phyloP scores from a whole-genome alignment of 768 basidiomycete species.

The Nidularia pulvinata region DNA sequence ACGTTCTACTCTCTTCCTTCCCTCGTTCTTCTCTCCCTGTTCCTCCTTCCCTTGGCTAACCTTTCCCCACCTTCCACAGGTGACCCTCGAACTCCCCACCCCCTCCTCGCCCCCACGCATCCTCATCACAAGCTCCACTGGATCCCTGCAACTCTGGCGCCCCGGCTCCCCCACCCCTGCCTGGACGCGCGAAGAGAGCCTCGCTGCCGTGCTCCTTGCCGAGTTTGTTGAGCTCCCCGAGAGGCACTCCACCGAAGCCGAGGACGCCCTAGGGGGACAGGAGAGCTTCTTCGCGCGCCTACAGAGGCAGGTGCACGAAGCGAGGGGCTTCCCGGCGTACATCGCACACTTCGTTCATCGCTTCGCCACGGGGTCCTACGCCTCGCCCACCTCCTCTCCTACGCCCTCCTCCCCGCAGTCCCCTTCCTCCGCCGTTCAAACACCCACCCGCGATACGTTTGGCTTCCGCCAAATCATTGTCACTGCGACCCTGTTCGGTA shows the following conservation, averaged over 20 bases:
- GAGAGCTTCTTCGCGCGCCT: conserved; percentile 48
- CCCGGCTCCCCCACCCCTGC: conserved; percentile 24
- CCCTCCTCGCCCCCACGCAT: conserved; percentile 6
- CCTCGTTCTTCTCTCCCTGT: conserved; percentile 1
- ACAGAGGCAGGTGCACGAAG: conserved; percentile 55
- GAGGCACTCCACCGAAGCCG: conserved; percentile 19
- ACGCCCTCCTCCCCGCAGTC: conserved; percentile 19
- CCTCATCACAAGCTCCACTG: conserved; percentile 64
- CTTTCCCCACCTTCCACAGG: conserved; percentile 24
- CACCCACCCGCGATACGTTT: conserved; percentile 71
- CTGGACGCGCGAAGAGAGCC: conserved; percentile 84
- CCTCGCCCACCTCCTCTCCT: conserved; percentile 39
- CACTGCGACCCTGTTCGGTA: conserved; percentile 67
- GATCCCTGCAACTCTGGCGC: conserved; percentile 76
- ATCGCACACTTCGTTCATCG: conserved; percentile 64
- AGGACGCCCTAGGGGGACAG: conserved; percentile 27
- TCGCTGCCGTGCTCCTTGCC: conserved; percentile 61
- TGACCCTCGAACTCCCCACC: conserved; percentile 38
- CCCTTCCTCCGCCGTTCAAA: conserved; percentile 26
- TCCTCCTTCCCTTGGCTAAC: background rate
- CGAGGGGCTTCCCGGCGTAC: conserved; percentile 76
- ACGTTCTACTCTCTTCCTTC: conserved; percentile 12
- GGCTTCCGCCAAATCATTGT: conserved; percentile 88
- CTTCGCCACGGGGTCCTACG: conserved; percentile 70
- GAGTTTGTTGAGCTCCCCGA: conserved; percentile 84